These are phyloP conservation scores for Blastobotrys arbuscula DNA, from an alignment of 1,139 yeast genomes.

Conservation along the genomic window DNA sequence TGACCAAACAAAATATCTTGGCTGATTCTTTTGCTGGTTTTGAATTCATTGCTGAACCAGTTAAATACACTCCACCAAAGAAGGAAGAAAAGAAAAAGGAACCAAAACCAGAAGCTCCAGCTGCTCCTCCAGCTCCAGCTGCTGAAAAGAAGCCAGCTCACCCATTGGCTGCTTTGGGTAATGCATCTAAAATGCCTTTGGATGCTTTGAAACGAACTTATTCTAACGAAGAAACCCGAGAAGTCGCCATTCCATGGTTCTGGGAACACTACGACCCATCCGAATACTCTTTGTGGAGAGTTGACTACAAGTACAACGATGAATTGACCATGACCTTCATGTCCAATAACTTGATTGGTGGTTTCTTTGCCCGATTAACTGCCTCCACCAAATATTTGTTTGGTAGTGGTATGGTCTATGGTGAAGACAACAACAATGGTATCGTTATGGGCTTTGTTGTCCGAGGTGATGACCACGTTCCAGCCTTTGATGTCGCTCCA, in stretches of 20 bases:
- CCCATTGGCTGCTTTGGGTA: constrained; percentile 81
- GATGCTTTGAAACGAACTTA: constrained; percentile 97
- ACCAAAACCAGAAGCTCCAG: constrained; percentile 32
- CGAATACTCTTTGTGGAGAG: constrained; percentile 95
- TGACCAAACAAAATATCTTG: constrained; percentile 53
- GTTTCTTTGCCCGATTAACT: constrained; percentile 92
- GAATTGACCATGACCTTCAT: constrained; percentile 95
- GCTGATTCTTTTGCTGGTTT: constrained; percentile 41
- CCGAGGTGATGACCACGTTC: constrained; percentile 86
- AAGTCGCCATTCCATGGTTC: constrained; percentile 94
- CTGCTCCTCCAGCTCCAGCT: constrained; percentile 37
- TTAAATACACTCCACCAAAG: constrained; percentile 72
- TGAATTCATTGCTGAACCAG: constrained; percentile 56
- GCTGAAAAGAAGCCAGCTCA: constrained; percentile 68
- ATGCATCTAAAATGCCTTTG: constrained; percentile 54
- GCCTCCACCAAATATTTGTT: constrained; percentile 93
- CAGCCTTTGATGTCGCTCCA: constrained; percentile 98
- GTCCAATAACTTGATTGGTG: constrained; percentile 98
- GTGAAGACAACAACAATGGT: constrained; percentile 98
- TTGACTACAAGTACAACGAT: constrained; percentile 95
- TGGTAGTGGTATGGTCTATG: constrained; percentile 91
- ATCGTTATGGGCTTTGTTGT: constrained; percentile 91
- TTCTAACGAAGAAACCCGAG: constrained; percentile 97
- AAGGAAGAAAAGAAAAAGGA: constrained; percentile 47
- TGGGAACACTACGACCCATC: constrained; percentile 91